Conservation (phyloP, 495 filamentous ascomycete genomes). For the Echria macrotheca region DNA sequence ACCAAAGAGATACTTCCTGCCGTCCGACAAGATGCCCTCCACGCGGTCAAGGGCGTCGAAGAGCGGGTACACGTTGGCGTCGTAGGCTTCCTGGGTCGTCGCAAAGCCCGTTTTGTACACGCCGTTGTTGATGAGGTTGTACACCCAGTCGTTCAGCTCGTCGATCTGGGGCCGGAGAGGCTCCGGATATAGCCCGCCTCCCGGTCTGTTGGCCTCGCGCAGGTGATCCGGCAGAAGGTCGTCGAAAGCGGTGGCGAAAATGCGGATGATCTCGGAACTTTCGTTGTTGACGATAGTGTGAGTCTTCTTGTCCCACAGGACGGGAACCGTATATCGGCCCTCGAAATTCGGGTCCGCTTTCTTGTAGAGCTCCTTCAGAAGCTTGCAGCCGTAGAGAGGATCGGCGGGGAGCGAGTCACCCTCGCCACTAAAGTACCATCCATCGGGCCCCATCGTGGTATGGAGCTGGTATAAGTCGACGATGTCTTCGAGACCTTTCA, state of each 20-base stretch:
- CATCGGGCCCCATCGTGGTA: slow-evolving; percentile 45
- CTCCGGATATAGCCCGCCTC: slow-evolving; percentile 51
- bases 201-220: slow-evolving; percentile 47
- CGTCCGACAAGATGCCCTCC: slow-evolving; percentile 54
- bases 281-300: slow-evolving; percentile 71
- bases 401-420: slow-evolving; percentile 50
- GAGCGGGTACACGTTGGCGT: slow-evolving; percentile 56
- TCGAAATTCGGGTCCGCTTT: slow-evolving; percentile 57
- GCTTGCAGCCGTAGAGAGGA: slow-evolving; percentile 57
- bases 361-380: slow-evolving; percentile 60
- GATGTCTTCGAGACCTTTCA: slow-evolving; percentile 62
- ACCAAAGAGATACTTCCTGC: slow-evolving; percentile 53
- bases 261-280: slow-evolving; percentile 69
- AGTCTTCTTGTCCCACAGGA: slow-evolving; percentile 64
- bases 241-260: slow-evolving; percentile 67
- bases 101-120: slow-evolving; percentile 58
- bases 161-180: slow-evolving; percentile 61
- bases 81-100: slow-evolving; percentile 63
- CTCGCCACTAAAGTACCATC: slow-evolving; percentile 62
- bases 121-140: slow-evolving; percentile 80
- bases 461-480: slow-evolving; percentile 56
- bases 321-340: slow-evolving; percentile 65
- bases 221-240: slow-evolving; percentile 56
- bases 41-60: slow-evolving; percentile 66
- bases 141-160: slow-evolving; percentile 72